Evolutionary conservation across 148 eudicot genomes (phyloP).

Genomic region (Selenicereus undatus): DNA sequence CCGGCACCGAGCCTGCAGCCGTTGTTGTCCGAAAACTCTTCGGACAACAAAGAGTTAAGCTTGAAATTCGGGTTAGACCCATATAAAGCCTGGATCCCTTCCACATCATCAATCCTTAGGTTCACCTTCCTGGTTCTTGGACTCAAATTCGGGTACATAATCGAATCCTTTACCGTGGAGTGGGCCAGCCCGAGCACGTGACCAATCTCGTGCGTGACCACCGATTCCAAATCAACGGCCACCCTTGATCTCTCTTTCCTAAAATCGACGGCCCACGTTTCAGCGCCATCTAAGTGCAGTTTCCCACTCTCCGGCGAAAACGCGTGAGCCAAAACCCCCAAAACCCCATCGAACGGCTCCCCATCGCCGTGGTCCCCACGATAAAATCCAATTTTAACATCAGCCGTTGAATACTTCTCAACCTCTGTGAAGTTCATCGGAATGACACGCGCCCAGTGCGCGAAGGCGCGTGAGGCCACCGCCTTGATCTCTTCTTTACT

Average conservation of each 20-base stretch:
- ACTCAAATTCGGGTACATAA: slow-evolving; percentile 59
- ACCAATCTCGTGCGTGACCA: slow-evolving; percentile 65
- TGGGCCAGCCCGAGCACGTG: slow-evolving; percentile 63
- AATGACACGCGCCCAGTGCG: slow-evolving; percentile 49
- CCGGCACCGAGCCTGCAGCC: neutral
- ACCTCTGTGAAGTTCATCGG: slow-evolving; percentile 44
- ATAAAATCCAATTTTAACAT: slow-evolving; percentile 46
- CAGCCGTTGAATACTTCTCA: slow-evolving; percentile 28
- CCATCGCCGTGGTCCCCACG: slow-evolving; percentile 62
- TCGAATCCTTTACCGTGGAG: slow-evolving; percentile 41
- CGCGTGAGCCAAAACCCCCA: slow-evolving; percentile 54
- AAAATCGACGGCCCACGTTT: slow-evolving; percentile 63
- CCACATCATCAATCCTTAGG: slow-evolving; percentile 47
- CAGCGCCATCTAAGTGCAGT: slow-evolving; percentile 48
- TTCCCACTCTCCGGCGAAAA: slow-evolving; percentile 57
- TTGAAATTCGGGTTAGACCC: slow-evolving; percentile 62
- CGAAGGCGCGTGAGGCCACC: slow-evolving; percentile 41
- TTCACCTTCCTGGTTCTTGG: slow-evolving; percentile 45
- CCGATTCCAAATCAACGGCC: slow-evolving; percentile 60
- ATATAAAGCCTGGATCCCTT: slow-evolving; percentile 48
- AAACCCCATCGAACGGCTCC: slow-evolving; percentile 54
- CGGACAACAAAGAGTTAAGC: slow-evolving; percentile 27
- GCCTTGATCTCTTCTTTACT: slow-evolving; percentile 25
- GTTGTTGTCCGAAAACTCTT: slow-evolving; percentile 7
- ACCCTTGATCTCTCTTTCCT: slow-evolving; percentile 23